Base-by-base conservation (phyloP, 2,329 filamentous ascomycete genomes). In the Whalleya microplaca region DNA sequence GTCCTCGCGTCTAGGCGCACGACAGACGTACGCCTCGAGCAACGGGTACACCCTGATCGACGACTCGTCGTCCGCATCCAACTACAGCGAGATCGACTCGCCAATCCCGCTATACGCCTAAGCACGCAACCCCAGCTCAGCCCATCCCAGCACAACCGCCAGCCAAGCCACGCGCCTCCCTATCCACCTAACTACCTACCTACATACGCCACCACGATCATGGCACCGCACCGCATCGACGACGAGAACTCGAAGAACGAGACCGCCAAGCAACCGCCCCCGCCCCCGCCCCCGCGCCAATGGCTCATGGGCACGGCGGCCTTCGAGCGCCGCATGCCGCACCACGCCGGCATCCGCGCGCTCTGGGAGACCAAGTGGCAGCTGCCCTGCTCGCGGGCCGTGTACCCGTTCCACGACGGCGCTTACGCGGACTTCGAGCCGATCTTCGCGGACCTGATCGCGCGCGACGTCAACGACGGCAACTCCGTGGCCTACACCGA, bases 311-410 rank as follows among this genome's bases (percentile, higher is more conserved):
- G 77, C 52, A 58, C 62, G 19, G 69, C 74, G 60, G 74, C 73
- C 42, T 80, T 77, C 66, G 72, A 77, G 66, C 65, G 57, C 14
- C 70, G 68, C 58, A 80, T 80, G 78, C 78, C 84, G 19, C 85
- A 88, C 66, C 83, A 87, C 63, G 76, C 79, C 32, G 82, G 81
- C 21, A 85, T 88, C 63, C 76, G 82, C 66, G 80, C 80, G 9
- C 74, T 90, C 23, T 92, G 90, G 89, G 86, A 90, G 74, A 89
- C 85, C 6, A 91, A 90, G 73, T 92, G 89, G 89, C 86, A 86
- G 72, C 77, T 81, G 63, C 86, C 86, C 4, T 85, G 83, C 70
- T 72, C 73, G 37, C 86, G 85, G 73, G 80, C 84, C 54, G 78
- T 91, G 8, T 89, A 90, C 65, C 87, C 87, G 0, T 92, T 92